These are phyloP conservation scores for Hyaloscypha variabilis DNA, from an alignment of 495 filamentous ascomycete species.

Conservation along the genomic window DNA sequence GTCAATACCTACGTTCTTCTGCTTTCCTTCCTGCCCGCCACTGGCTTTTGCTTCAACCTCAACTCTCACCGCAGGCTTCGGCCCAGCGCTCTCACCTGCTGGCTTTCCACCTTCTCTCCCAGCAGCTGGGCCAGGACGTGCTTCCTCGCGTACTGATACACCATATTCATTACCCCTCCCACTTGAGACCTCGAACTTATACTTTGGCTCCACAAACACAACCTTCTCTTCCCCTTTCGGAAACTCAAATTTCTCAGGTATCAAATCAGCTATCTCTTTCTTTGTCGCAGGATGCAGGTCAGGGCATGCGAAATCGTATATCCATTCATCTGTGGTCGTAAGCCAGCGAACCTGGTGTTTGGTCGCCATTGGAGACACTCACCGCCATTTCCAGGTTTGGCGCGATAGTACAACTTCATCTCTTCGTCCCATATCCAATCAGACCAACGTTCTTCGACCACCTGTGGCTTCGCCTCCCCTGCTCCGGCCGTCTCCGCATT, in stretches of 20 bases:
- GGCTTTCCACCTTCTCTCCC: neutral
- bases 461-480: neutral
- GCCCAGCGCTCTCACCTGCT: neutral
- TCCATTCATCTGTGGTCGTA: constrained; percentile 1
- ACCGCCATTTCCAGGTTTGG: neutral
- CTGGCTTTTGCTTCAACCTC: neutral
- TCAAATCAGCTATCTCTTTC: neutral
- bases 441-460: neutral
- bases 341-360: neutral
- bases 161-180: neutral
- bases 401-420: neutral
- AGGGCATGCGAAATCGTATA: neutral
- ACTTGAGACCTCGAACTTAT: neutral
- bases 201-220: constrained; percentile 1
- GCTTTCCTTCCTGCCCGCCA: neutral
- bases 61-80: neutral
- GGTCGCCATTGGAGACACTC: neutral
- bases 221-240: constrained; percentile 2
- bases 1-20: neutral
- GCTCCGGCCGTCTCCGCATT: neutral
- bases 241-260: neutral
- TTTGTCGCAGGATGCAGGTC: neutral
- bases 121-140: neutral
- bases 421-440: constrained; percentile 7
- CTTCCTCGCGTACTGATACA: neutral